Conservation (phyloP, 352 stramenopile species). For the Phytophthora palmivora region DNA sequence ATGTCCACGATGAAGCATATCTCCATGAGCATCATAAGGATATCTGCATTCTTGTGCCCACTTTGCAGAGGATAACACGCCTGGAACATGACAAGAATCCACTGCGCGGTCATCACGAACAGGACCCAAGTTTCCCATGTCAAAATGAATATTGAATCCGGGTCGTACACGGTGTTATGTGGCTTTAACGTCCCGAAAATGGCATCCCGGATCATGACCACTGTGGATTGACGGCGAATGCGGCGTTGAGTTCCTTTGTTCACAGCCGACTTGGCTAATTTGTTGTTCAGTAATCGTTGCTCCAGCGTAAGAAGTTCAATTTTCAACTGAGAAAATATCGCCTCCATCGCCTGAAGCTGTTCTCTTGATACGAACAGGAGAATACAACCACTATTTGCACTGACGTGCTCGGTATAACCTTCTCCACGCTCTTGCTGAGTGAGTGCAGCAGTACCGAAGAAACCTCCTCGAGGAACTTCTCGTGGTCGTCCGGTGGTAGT, state of each 20-base stretch:
- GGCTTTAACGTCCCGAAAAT: conserved; percentile 26
- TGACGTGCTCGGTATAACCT: conserved; percentile 61
- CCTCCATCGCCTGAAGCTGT: conserved; percentile 56
- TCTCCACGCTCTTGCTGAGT: conserved; percentile 50
- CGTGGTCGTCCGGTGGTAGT: conserved; percentile 25
- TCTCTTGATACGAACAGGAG: conserved; percentile 58
- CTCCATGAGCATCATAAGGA: conserved; percentile 49
- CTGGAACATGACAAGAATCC: conserved; percentile 54
- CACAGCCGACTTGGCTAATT: conserved; percentile 43
- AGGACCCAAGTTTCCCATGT: conserved; percentile 74
- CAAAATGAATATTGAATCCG: conserved; percentile 55
- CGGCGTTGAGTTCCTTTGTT: conserved; percentile 19
- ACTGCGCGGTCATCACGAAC: conserved; percentile 59
- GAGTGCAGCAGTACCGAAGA: conserved; percentile 55
- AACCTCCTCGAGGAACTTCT: conserved; percentile 45
- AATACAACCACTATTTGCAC: conserved; percentile 61
- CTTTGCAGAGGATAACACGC: conserved; percentile 4
- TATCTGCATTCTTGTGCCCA: conserved; percentile 17
- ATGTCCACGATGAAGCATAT: conserved; percentile 58
- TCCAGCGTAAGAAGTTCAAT: conserved; percentile 55
- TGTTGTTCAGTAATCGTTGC: conserved; percentile 48
- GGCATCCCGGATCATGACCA: conserved; percentile 20
- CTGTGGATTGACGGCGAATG: conserved; percentile 27
- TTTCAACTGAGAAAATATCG: conserved; percentile 54
- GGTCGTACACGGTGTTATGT: conserved; percentile 35